A percentile compares a stretch with the other conserved stretches of the same genome.
These are phyloP conservation scores for Acanthamoeba healyi DNA, from an alignment of 208 protist species.

Conservation along the genomic window DNA sequence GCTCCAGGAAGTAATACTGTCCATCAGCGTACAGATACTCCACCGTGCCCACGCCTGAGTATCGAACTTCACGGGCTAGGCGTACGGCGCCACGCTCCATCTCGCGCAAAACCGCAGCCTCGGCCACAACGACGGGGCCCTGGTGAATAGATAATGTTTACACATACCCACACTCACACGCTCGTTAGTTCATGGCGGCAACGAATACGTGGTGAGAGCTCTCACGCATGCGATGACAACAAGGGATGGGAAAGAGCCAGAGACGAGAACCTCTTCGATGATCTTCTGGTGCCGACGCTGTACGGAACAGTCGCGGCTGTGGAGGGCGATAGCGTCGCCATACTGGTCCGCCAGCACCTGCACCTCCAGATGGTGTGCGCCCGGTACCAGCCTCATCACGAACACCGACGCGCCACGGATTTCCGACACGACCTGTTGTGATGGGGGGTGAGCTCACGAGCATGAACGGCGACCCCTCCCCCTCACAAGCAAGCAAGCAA, in stretches of 20 bases:
- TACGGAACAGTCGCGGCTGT: conserved; percentile 98
- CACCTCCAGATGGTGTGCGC: conserved; percentile 97
- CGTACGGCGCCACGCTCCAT: conserved; percentile 96
- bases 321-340: conserved; percentile 95
- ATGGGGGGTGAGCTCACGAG: no score
- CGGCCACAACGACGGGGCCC: conserved; percentile 94
- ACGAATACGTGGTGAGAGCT: no score
- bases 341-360: conserved; percentile 94
- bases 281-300: conserved; percentile 96
- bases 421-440: conserved; percentile 92
- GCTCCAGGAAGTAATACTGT: conserved; percentile 97
- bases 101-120: conserved; percentile 89
- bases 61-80: conserved; percentile 95
- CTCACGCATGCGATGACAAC: no score
- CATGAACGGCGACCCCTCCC: no score
- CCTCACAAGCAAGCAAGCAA: no score
- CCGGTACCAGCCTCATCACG: conserved; percentile 96
- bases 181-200: neutral
- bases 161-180: neutral
- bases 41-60: conserved; percentile 96
- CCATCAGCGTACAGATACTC: conserved; percentile 97
- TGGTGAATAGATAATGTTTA: conserved; percentile 96
- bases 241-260: neutral
- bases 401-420: conserved; percentile 98
- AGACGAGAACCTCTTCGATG: conserved; percentile 29